phyloP scores from a whole-genome alignment of 2,329 filamentous ascomycete genomes.

The Dothideomycetes sp. region DNA sequence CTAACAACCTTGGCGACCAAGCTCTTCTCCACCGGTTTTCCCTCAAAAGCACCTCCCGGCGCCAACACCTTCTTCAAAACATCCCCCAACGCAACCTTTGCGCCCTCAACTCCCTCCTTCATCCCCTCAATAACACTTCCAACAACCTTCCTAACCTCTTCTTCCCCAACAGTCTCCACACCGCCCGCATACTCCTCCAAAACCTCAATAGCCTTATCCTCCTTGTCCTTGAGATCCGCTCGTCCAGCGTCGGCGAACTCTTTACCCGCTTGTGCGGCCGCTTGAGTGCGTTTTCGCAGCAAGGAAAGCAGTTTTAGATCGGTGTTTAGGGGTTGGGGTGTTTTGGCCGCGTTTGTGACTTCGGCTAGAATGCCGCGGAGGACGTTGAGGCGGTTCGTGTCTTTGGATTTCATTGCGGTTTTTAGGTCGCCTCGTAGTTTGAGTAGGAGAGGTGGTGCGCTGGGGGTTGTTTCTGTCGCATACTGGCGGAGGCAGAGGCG shows the following conservation, averaged over 20 bases:
- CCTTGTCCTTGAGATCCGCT: constrained; percentile 61
- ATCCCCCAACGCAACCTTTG: constrained; percentile 47
- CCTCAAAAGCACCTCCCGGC: constrained; percentile 46
- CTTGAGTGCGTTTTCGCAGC: constrained; percentile 54
- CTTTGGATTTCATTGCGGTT: constrained; percentile 39
- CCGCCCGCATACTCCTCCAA: constrained; percentile 55
- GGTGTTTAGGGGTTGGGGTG: constrained; percentile 56
- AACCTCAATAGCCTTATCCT: constrained; percentile 55
- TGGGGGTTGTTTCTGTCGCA: constrained; percentile 9
- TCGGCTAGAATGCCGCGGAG: constrained; percentile 60
- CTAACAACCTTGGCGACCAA: constrained; percentile 55
- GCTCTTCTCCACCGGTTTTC: constrained; percentile 55
- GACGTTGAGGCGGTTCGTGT: constrained; percentile 53
- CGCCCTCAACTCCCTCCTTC: constrained; percentile 35
- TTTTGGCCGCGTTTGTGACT: constrained; percentile 68
- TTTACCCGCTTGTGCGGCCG: constrained; percentile 48
- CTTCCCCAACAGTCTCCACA: constrained; percentile 49
- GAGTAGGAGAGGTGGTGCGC: constrained; percentile 33
- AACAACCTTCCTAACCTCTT: constrained; percentile 50
- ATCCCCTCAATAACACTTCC: constrained; percentile 43
- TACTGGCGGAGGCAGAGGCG: constrained; percentile 11
- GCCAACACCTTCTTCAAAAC: constrained; percentile 54
- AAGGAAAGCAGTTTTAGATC: constrained; percentile 61
- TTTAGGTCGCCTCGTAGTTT: constrained; percentile 40
- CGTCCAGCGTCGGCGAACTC: constrained; percentile 58